Evolutionary conservation across 768 basidiomycete genomes (phyloP), one percentile per base, ranked within the genome.

Genomic region (Coprinellus micaceus): DNA sequence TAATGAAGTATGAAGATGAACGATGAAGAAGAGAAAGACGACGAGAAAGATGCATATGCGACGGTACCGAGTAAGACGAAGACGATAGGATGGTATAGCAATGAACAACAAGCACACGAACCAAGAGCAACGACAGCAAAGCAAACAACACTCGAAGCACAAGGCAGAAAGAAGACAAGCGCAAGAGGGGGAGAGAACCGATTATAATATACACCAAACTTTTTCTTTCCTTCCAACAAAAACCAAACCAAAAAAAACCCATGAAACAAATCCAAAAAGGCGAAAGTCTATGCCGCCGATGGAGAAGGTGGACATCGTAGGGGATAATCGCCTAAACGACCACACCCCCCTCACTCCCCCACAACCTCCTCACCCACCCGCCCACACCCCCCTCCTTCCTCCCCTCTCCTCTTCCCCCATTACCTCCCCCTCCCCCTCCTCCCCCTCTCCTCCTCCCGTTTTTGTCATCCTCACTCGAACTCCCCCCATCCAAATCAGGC

Each of bases 291-390:
- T 22, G 26, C n/a, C n/a, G 30, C 5, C 10, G 30, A 48, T 33
- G 30, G 22, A 33, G 10, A 30, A 30, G 30, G 39, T 22, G 6
- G 15, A 36, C 21, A 25, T 26, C 40, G 28, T 26, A 54, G 26
- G 53, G 33, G 21, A 55, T 19, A 29, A 29, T n/a, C 17, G 52
- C 37, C 41, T 41, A 41, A 21, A 53, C 26, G n/a, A 36, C 49
- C 52, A 39, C 57, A 5, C 28, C 50, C 3, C 48, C 52, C 25
- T 56, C 52, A 44, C 61, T 53, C 10, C 54, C 58, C 41, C 57
- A 58, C 28, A 61, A 54, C 54, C 55, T 61, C 59, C 56, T 63
- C 47, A 58, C 63, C 59, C 63, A 58, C 19, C 59, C 55, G 17
- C 60, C 56, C 25, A 61, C 54, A 54, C 36, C 57, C 7, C 61